phyloP scores from a whole-genome alignment of 1,284 basidiomycete genomes.

The Irpex lacteus region DNA sequence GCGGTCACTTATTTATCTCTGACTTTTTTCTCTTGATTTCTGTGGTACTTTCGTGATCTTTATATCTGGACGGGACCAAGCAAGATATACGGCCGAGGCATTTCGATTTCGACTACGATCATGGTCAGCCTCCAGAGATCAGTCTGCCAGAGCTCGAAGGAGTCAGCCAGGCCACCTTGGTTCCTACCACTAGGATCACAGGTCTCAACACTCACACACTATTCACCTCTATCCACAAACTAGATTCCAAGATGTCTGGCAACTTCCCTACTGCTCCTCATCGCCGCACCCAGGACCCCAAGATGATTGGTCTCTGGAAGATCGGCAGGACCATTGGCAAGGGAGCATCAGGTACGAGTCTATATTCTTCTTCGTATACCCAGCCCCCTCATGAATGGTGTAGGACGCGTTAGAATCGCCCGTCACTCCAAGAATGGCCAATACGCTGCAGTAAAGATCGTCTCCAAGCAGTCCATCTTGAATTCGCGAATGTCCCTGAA shows the following conservation, averaged over 20 bases:
- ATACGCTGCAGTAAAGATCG: slow-evolving; percentile 95
- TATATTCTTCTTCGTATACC: background rate
- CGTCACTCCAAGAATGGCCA: slow-evolving; percentile 86
- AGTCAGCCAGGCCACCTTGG: background rate
- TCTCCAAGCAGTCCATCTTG: slow-evolving; percentile 77
- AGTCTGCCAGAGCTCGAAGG: background rate
- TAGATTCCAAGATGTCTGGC: slow-evolving; percentile 10
- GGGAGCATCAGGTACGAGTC: slow-evolving; percentile 76
- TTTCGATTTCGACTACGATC: background rate
- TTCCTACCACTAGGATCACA: background rate
- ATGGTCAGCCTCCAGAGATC: background rate
- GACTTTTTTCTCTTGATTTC: too few relatives aligned
- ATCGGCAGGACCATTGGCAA: slow-evolving; percentile 92
- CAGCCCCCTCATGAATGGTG: background rate
- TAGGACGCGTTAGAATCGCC: slow-evolving; percentile 91
- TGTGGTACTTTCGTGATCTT: too few relatives aligned
- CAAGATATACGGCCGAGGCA: background rate
- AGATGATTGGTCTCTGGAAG: slow-evolving; percentile 91
- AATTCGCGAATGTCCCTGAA: slow-evolving; percentile 71
- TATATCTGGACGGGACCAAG: too few relatives aligned
- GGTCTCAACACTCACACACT: background rate
- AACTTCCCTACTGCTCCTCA: slow-evolving; percentile 29
- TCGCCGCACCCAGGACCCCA: slow-evolving; percentile 52
- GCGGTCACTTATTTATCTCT: too few relatives aligned
- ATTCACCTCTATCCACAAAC: background rate